These are phyloP conservation scores for Inonotus obliquus DNA, from an alignment of 1,284 basidiomycete genomes.

Conservation along the genomic window DNA sequence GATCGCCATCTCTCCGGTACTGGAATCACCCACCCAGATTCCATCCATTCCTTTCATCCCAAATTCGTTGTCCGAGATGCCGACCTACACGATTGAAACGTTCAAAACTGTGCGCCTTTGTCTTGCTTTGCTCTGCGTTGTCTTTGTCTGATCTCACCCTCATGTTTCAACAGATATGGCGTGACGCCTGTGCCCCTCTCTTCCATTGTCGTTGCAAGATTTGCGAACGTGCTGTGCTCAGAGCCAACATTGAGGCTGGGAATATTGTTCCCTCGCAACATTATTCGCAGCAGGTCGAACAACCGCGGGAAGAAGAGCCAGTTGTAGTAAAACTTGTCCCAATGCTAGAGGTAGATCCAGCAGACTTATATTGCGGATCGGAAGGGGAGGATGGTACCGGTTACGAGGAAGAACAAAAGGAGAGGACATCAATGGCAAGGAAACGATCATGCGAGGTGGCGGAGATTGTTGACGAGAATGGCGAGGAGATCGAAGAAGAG, in stretches of 20 bases:
- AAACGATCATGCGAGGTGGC: constrained; percentile 8
- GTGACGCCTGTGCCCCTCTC: constrained; percentile 63
- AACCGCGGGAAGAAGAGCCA: not conserved
- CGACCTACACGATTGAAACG: constrained; percentile 54
- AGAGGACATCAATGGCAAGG: not conserved
- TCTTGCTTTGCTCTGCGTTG: constrained; percentile 1
- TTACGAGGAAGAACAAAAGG: not conserved
- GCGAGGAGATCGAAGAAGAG: not conserved
- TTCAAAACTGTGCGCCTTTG: constrained; percentile 46
- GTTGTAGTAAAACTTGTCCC: not conserved
- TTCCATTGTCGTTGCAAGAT: constrained; percentile 68
- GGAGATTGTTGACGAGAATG: not conserved
- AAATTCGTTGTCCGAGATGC: constrained; percentile 51
- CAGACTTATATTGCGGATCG: not conserved
- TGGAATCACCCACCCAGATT: constrained; percentile 51
- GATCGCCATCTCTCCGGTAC: constrained; percentile 52
- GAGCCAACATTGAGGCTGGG: constrained; percentile 36
- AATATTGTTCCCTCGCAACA: constrained; percentile 27
- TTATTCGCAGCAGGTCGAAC: not conserved
- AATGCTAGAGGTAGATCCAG: not conserved
- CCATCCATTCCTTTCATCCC: constrained; percentile 66
- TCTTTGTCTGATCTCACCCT: constrained; percentile 14
- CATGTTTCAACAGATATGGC: constrained; percentile 50
- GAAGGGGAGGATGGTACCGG: not conserved
- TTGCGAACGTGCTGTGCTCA: constrained; percentile 58